Percentiles rank a stretch among this genome's conserved stretches.
phyloP scores from a whole-genome alignment of 257 asterid species.

The Primulina huaijiensis region DNA sequence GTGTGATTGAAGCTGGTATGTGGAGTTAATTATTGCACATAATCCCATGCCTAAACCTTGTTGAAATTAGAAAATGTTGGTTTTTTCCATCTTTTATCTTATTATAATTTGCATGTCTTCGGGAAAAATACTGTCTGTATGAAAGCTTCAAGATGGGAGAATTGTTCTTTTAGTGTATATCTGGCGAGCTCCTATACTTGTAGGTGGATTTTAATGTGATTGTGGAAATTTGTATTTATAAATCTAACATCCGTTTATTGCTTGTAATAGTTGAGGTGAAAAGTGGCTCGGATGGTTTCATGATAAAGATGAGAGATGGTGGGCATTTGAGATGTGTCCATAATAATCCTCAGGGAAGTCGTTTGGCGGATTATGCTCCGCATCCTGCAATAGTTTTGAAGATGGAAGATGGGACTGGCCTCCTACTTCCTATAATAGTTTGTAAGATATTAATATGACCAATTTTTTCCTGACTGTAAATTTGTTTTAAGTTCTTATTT shows the following conservation, averaged over 20 bases:
- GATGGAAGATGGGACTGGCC: slow-evolving; percentile 97
- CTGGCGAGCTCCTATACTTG: background rate
- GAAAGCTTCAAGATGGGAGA: background rate
- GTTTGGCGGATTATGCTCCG: slow-evolving; percentile 73
- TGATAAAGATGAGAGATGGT: slow-evolving; percentile 98
- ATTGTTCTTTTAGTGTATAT: too few species aligned
- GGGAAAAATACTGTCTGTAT: background rate
- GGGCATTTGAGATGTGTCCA: slow-evolving; percentile 72
- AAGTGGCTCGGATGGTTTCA: slow-evolving; percentile 93
- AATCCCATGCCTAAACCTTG: background rate
- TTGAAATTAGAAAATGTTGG: background rate
- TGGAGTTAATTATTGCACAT: slow-evolving; percentile 8
- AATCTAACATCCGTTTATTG: slow-evolving; percentile 14
- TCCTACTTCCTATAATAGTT: slow-evolving; percentile 89
- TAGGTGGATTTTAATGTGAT: too few species aligned
- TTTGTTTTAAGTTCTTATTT: background rate
- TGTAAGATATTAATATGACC: slow-evolving; percentile 45
- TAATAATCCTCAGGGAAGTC: slow-evolving; percentile 76
- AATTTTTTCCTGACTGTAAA: slow-evolving; percentile 11
- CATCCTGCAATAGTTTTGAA: slow-evolving; percentile 96
- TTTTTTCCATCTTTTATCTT: background rate
- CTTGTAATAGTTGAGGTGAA: slow-evolving; percentile 77
- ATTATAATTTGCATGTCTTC: background rate
- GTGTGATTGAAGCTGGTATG: slow-evolving; percentile 91
- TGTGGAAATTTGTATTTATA: background rate